A percentile compares a stretch with the other conserved stretches of the same genome.
Conservation (phyloP, 2,329 filamentous ascomycete genomes). For the Colletotrichum filicis region DNA sequence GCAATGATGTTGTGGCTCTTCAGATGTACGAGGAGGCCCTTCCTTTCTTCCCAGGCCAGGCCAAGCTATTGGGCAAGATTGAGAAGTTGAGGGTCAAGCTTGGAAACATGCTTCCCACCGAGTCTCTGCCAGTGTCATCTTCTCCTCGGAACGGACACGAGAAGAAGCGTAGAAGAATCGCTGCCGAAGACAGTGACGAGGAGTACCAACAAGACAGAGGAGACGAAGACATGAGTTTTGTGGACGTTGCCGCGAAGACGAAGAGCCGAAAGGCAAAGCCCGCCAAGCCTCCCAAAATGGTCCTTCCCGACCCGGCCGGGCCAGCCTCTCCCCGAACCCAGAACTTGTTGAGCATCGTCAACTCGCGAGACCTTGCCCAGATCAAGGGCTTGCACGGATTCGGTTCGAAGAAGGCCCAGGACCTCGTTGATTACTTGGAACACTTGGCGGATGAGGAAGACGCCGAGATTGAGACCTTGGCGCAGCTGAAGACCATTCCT, state of each 20-base stretch:
- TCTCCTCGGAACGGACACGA: constrained; percentile 18
- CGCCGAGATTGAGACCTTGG: constrained; percentile 57
- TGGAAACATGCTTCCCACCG: constrained; percentile 38
- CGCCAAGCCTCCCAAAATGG: constrained; percentile 39
- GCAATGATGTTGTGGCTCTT: constrained; percentile 81
- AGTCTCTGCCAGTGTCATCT: constrained; percentile 1
- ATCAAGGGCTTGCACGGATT: constrained; percentile 78
- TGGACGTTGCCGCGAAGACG: constrained; percentile 42
- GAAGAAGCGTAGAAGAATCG: constrained; percentile 39
- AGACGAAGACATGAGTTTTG: constrained; percentile 51
- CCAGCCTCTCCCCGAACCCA: constrained; percentile 65
- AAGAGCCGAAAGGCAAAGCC: constrained; percentile 46
- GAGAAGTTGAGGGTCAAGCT: constrained; percentile 68
- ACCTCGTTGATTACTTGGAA: constrained; percentile 67
- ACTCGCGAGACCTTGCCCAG: constrained; percentile 73
- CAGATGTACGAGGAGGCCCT: constrained; percentile 88
- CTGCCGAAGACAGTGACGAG: constrained; percentile 50
- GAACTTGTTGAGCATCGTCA: constrained; percentile 76
- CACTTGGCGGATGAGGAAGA: constrained; percentile 53
- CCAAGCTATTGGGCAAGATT: constrained; percentile 79
- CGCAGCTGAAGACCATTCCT: constrained; percentile 63
- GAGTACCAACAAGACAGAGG: constrained; percentile 52
- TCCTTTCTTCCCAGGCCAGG: constrained; percentile 87
- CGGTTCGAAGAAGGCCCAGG: constrained; percentile 76
- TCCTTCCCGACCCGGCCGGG: constrained; percentile 54